phyloP scores from a whole-genome alignment of 2,329 filamentous ascomycete species.

The Colletotrichum cereale region DNA sequence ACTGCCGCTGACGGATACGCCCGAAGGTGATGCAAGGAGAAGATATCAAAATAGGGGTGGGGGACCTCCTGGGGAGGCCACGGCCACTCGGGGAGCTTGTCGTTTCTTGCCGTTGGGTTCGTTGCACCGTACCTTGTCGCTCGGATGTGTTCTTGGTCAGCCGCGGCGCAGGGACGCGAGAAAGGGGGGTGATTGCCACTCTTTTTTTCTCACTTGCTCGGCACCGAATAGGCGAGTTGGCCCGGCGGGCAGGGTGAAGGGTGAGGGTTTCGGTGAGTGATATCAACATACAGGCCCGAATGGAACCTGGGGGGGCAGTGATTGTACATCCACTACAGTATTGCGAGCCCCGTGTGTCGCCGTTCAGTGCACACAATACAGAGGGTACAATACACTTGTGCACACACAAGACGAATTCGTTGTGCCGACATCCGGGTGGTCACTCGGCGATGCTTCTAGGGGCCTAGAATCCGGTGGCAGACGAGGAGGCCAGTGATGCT shows the following conservation, averaged over 20 bases:
- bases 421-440: conserved; percentile 10
- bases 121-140: background rate
- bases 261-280: conserved; percentile 24
- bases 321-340: background rate
- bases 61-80: background rate
- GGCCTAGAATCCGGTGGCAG: background rate
- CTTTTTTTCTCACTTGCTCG: background rate
- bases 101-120: background rate
- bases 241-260: background rate
- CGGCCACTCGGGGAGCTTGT: background rate
- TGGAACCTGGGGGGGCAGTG: too few relatives aligned
- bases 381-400: background rate
- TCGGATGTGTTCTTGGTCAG: background rate
- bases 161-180: background rate
- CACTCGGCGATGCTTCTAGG: background rate
- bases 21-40: background rate
- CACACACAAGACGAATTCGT: background rate
- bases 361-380: background rate
- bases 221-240: conserved; percentile 13
- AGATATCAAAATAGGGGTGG: background rate
- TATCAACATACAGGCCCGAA: conserved; percentile 22
- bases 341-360: background rate
- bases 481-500: background rate
- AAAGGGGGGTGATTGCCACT: background rate
- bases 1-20: background rate